These are phyloP conservation scores for Mortierella sp. DNA, from an alignment of 371 early-diverging fungal species.

Conservation along the genomic window DNA sequence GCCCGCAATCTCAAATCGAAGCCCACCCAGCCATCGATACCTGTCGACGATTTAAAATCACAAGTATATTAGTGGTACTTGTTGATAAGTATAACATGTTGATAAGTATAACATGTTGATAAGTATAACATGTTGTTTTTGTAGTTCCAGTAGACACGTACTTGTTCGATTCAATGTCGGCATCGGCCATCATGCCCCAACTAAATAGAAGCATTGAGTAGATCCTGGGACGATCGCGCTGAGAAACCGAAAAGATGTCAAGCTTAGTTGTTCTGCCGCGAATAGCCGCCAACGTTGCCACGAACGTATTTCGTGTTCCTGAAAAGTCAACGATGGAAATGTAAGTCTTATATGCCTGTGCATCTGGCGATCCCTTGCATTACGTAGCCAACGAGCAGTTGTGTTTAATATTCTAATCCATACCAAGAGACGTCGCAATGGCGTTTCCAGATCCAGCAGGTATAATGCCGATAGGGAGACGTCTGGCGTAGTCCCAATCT, in stretches of 20 bases:
- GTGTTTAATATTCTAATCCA: background rate
- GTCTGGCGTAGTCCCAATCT: slow-evolving; percentile 57
- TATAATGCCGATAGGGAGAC: slow-evolving; percentile 25
- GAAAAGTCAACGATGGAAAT: too few relatives aligned
- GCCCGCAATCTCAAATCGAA: slow-evolving; percentile 50
- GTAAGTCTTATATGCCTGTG: too few relatives aligned
- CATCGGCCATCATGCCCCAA: slow-evolving; percentile 53
- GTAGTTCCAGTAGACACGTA: slow-evolving; percentile 3
- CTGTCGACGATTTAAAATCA: background rate
- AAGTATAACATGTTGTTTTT: too few relatives aligned
- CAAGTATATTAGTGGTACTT: too few relatives aligned
- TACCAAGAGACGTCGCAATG: slow-evolving; percentile 39
- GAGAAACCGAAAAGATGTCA: slow-evolving; percentile 46
- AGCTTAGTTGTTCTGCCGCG: slow-evolving; percentile 41
- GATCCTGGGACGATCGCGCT: slow-evolving; percentile 33
- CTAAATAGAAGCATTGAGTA: slow-evolving; percentile 45
- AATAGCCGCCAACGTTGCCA: slow-evolving; percentile 36
- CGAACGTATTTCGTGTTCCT: slow-evolving; percentile 23
- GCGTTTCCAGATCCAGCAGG: slow-evolving; percentile 53
- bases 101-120: too few relatives aligned
- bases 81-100: too few relatives aligned
- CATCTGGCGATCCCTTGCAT: too few relatives aligned
- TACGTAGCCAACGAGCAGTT: background rate
- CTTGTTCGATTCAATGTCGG: slow-evolving; percentile 50
- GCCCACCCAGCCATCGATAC: slow-evolving; percentile 45